Evolutionary conservation across 495 filamentous ascomycete genomes (phyloP), one percentile per base, ranked within the genome.

Genomic region (Hypoxylon fuscum): DNA sequence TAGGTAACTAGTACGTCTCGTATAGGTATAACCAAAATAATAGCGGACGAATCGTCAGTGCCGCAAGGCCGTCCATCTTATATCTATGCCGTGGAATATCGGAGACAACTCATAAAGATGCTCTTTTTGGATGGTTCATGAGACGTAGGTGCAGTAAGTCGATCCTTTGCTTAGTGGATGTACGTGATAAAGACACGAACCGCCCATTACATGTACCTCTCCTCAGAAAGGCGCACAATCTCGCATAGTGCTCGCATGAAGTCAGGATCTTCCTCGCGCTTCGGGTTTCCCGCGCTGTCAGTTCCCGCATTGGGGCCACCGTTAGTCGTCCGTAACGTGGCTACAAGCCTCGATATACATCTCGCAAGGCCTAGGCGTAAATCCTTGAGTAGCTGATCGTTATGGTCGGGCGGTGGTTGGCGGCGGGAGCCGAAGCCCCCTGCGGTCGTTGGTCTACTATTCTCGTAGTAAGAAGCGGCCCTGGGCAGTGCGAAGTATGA

Each of bases 181-280:
- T n/a, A n/a, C n/a, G 38, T 22, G 32, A 2, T 18, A 21, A 12
- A 37, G 20, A 9, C 14, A 17, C 17, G 15, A 10, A 27, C 2
- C 12, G 14, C 23, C 3, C 37, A 20, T 15, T 53, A 66, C 57
- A 61, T 61, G 23, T 61, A 66, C 27, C 63, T 51, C 50, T 77
- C 74, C 63, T 80, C 77, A 3, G 68, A 67, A 6, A 72, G 69
- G 25, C 72, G 69, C 18, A 80, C 78, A 8, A 76, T 65, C 56
- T 80, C 75, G 47, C 77, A 79, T 3, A 80, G 68, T 29, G 77
- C 70, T 41, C 75, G 61, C 64, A 80, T 56, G 45, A 80, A 63
- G 15, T 76, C 53, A 1, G 70, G 69, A 22, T 79, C 75, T 3
- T 74, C 62, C 49, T 56, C 59, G 0, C 55, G 65, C 40, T 56